Base-by-base conservation (phyloP, 2,329 filamentous ascomycete species). In the Dendryphion nanum region DNA sequence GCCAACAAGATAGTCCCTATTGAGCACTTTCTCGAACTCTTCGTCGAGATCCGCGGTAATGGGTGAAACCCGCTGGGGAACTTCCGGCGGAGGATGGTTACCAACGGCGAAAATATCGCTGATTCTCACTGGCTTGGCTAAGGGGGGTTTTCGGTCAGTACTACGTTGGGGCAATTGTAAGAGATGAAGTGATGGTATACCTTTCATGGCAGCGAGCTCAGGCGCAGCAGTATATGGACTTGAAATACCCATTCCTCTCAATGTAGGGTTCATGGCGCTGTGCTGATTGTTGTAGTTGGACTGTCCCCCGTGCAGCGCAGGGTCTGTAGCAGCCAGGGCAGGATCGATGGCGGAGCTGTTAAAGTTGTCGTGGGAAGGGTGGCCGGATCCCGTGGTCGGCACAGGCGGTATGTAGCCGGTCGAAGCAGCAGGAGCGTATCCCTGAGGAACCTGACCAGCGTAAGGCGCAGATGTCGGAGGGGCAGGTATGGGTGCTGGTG, bases 281-380 rank as follows among this genome's bases (percentile, higher is more conserved):
- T 63, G 59, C 26, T 54, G 36, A 30, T 56, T 53, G 47, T 65
- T 65, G 48, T 62, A 62, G 10, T 48, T 44, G 6, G 51, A 43
- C 26, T 59, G 63, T 23, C 44, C 40, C 30, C 50, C 43, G 29
- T 63, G 57, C 47, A 61, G 54, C 7, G 46, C 45, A 6, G 61
- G 53, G 19, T 61, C 61, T 17, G 55, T 50, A 40, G 61, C 73
- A 45, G 82, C 79, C 45, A 87, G 70, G 14, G 81, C 76, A 47
- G 83, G 82, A 61, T 89, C 85, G 55, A 86, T 79, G 43, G 81
- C 71, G 38, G 75, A 68, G 63, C 78, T 50, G 51, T 81, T 63
- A 54, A 64, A 65, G 38, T 50, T 82, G 37, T 84, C 79, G 68
- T 77, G 72, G 48, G 45, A 51, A n/a, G 54, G 45, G 42, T 55